Percentiles rank a stretch among this genome's conserved stretches.
Conservation (phyloP, 257 asterid species). For the Thymus mandschuricus region DNA sequence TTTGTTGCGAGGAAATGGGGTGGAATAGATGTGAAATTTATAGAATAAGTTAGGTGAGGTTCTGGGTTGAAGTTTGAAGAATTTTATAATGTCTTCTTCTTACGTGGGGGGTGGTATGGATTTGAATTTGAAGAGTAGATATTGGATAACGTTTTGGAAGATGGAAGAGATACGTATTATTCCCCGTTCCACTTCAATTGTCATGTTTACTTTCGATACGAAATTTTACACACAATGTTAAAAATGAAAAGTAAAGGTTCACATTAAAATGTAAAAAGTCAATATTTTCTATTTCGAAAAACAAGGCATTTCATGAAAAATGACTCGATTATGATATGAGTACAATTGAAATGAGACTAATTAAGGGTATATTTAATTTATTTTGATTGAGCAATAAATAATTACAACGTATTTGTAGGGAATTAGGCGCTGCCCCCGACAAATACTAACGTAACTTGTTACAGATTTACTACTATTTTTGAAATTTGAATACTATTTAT, state of each 20-base stretch:
- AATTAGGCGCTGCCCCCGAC: neutral
- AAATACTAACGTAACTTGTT: too few relatives aligned
- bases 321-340: too few relatives aligned
- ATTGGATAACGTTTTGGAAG: neutral
- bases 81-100: neutral
- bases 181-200: too few relatives aligned
- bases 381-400: conserved; percentile 21
- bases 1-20: conserved; percentile 3
- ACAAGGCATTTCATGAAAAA: too few relatives aligned
- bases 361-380: neutral
- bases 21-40: conserved; percentile 28
- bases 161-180: neutral
- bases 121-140: conserved; percentile 2
- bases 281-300: too few relatives aligned
- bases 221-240: too few relatives aligned
- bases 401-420: neutral
- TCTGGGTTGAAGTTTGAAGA: conserved; percentile 1
- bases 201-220: too few relatives aligned
- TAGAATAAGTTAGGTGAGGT: conserved; percentile 9
- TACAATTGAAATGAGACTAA: too few relatives aligned
- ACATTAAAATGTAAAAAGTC: too few relatives aligned
- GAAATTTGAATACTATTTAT: too few relatives aligned
- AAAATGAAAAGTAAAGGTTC: too few relatives aligned
- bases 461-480: too few relatives aligned
- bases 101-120: neutral